A percentile compares a stretch with the other conserved stretches of the same genome.
phyloP scores from a whole-genome alignment of 345 rosid species.

The Viola odorata region DNA sequence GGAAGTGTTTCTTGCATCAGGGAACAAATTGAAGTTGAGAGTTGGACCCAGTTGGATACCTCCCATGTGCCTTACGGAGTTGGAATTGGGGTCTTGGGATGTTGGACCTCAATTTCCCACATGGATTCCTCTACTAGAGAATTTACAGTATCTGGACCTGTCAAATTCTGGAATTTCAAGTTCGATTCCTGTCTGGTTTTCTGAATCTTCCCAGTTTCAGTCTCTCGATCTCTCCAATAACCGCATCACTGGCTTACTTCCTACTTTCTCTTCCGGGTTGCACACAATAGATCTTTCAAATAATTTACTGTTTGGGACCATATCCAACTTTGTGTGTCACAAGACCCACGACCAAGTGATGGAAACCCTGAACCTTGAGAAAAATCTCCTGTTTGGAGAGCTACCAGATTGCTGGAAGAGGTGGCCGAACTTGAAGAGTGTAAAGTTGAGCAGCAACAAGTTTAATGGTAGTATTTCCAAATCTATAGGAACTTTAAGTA shows the following conservation, averaged over 20 bases:
- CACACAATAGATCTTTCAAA: not conserved
- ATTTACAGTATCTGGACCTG: not conserved
- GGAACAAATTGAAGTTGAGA: not conserved
- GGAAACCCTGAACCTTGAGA: not conserved
- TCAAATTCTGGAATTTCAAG: not conserved
- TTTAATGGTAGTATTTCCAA: not conserved
- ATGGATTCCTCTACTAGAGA: not conserved
- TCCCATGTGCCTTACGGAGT: no score
- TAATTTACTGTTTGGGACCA: not conserved
- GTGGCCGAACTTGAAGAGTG: not conserved
- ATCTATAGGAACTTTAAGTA: constrained; percentile 7
- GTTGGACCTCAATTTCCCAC: no score
- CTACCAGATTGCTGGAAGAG: constrained; percentile 16
- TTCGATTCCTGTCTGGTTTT: not conserved
- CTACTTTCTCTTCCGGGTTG: not conserved
- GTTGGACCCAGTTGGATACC: not conserved
- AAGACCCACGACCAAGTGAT: not conserved
- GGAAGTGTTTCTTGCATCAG: not conserved
- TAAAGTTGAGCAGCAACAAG: not conserved
- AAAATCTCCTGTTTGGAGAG: constrained; percentile 5
- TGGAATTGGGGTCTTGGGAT: no score
- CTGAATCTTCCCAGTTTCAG: not conserved
- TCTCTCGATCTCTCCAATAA: not conserved
- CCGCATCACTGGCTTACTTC: not conserved
- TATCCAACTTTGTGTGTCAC: not conserved